Conservation (phyloP, 1,284 basidiomycete genomes). For the Heterobasidion occidentale region DNA sequence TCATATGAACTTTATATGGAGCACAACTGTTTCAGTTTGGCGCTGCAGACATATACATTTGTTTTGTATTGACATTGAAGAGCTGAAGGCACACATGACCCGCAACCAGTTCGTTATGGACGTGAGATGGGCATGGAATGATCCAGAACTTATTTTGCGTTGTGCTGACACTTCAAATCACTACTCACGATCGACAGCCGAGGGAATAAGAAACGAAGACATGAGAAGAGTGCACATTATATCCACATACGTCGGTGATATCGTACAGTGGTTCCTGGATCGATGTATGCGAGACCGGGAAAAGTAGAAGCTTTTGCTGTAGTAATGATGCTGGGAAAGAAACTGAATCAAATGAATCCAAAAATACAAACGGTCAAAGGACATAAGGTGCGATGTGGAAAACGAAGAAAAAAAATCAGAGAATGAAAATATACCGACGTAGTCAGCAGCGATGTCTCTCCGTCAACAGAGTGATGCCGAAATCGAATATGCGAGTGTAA, state of each 20-base stretch:
- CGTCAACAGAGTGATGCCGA: neutral
- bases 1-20: no score
- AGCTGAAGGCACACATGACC: no score
- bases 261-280: neutral
- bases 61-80: no score
- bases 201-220: neutral
- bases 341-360: neutral
- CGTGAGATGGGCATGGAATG: no score
- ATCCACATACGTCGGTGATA: neutral
- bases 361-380: neutral
- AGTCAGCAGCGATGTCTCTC: neutral
- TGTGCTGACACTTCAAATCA: no score
- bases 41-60: no score
- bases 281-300: neutral
- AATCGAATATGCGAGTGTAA: neutral
- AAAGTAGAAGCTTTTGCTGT: neutral
- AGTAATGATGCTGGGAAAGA: neutral
- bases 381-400: neutral
- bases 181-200: no score
- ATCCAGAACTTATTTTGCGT: no score
- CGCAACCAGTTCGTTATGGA: no score
- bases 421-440: neutral
- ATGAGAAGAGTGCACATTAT: neutral
- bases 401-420: neutral
- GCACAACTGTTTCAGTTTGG: no score